These are phyloP conservation scores for Penicillium mononematosum DNA, from an alignment of 495 filamentous ascomycete genomes.

Conservation along the genomic window DNA sequence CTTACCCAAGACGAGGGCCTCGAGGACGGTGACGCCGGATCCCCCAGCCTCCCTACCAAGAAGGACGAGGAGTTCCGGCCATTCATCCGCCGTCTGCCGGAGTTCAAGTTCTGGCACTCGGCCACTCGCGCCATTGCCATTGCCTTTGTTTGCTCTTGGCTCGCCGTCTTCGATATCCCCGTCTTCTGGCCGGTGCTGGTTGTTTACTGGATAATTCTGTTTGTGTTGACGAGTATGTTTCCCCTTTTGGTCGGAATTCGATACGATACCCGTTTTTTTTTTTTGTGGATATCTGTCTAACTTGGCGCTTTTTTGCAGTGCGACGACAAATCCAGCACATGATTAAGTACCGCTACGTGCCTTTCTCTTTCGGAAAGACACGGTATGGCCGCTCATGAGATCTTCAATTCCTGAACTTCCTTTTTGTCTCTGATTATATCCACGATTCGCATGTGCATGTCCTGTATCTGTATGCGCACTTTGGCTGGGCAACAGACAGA, in stretches of 20 bases:
- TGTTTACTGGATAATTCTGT: conserved; percentile 97
- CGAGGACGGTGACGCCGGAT: conserved; percentile 76
- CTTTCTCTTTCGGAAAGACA: conserved; percentile 90
- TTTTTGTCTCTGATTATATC: conserved; percentile 22
- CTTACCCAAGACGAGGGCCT: conserved; percentile 94
- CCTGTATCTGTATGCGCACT: conserved; percentile 21
- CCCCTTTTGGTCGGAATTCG: background rate
- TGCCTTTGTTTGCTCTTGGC: conserved; percentile 87
- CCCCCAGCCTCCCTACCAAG: conserved; percentile 78
- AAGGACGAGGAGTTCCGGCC: conserved; percentile 95
- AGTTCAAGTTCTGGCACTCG: conserved; percentile 99
- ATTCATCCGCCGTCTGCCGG: conserved; percentile 91
- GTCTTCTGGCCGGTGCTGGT: conserved; percentile 99
- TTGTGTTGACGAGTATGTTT: conserved; percentile 84
- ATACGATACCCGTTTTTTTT: background rate
- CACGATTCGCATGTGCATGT: conserved; percentile 15
- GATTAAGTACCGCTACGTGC: conserved; percentile 99
- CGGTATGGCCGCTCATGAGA: conserved; percentile 58
- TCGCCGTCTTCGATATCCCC: conserved; percentile 88
- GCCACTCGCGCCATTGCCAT: conserved; percentile 85
- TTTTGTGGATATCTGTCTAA: background rate
- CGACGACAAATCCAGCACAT: conserved; percentile 98
- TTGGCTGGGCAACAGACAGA: conserved; percentile 16
- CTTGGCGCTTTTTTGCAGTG: conserved; percentile 55
- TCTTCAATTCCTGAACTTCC: conserved; percentile 4